Percentiles rank a stretch among this genome's conserved stretches.
Evolutionary conservation across 1,284 basidiomycete genomes (phyloP).

Genomic region (Stygiomarasmius scandens): DNA sequence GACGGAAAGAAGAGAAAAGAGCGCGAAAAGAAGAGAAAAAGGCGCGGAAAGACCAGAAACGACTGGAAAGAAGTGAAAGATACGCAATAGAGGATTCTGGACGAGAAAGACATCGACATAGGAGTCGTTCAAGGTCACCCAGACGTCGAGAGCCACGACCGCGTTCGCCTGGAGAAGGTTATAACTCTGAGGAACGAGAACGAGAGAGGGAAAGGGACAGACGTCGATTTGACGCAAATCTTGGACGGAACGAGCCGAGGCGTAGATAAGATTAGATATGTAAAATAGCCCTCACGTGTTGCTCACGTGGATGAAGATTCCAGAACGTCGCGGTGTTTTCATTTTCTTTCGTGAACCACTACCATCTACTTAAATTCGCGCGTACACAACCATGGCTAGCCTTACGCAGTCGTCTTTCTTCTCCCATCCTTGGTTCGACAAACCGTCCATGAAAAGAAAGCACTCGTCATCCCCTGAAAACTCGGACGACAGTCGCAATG

Average conservation of each 20-base stretch:
- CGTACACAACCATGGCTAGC: slow-evolving; percentile 1
- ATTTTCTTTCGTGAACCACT: background rate
- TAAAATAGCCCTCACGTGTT: no score
- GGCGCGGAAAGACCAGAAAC: slow-evolving; percentile 49
- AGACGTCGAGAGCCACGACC: slow-evolving; percentile 19
- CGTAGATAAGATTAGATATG: background rate
- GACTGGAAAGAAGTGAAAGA: slow-evolving; percentile 30
- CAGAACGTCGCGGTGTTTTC: background rate
- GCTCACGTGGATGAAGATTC: background rate
- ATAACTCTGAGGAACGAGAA: slow-evolving; percentile 46
- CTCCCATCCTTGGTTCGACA: slow-evolving; percentile 18
- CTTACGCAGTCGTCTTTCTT: slow-evolving; percentile 7
- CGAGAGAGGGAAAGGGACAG: slow-evolving; percentile 55
- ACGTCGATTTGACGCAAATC: slow-evolving; percentile 52
- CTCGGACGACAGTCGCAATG: background rate
- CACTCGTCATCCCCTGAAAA: slow-evolving; percentile 14
- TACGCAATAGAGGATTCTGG: slow-evolving; percentile 28
- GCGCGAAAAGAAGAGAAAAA: slow-evolving; percentile 67
- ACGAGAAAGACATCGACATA: slow-evolving; percentile 20
- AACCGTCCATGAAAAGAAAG: slow-evolving; percentile 16
- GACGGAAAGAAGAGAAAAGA: slow-evolving; percentile 59
- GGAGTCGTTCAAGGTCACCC: slow-evolving; percentile 21
- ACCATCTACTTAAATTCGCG: background rate
- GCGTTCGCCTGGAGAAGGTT: slow-evolving; percentile 27
- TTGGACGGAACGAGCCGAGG: slow-evolving; percentile 34